Evolutionary conservation across 768 basidiomycete genomes (phyloP).

Genomic region (Lepiota venenata): DNA sequence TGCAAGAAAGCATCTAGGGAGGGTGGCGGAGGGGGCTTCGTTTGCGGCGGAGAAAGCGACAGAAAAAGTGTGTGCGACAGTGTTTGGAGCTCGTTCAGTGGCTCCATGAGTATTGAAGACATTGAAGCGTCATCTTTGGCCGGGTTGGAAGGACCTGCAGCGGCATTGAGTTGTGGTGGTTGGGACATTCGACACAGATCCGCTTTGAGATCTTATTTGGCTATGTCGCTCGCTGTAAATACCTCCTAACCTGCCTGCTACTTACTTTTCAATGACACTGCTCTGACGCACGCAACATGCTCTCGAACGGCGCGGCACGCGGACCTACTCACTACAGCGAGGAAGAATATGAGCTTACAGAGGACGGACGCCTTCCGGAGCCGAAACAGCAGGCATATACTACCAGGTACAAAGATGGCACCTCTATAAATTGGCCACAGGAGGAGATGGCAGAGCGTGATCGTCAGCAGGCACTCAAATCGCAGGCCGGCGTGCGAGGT

Average conservation of each 20-base stretch:
- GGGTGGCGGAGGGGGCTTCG: slow-evolving; percentile 60
- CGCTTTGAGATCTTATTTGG: slow-evolving; percentile 4
- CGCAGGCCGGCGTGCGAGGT: slow-evolving; percentile 54
- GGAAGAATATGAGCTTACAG: slow-evolving; percentile 44
- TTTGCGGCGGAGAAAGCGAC: slow-evolving; percentile 66
- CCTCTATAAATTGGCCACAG: slow-evolving; percentile 66
- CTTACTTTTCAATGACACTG: neutral
- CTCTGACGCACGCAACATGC: neutral
- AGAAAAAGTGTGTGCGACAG: slow-evolving; percentile 70
- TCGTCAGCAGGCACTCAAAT: slow-evolving; percentile 43
- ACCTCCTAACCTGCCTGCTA: slow-evolving; percentile 1
- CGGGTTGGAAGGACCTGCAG: slow-evolving; percentile 8
- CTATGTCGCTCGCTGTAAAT: slow-evolving; percentile 10
- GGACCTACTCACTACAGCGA: neutral
- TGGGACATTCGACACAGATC: neutral
- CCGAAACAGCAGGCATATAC: slow-evolving; percentile 24
- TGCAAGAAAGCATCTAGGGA: slow-evolving; percentile 55
- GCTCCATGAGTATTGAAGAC: slow-evolving; percentile 58
- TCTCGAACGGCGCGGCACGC: neutral
- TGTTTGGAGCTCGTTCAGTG: slow-evolving; percentile 57
- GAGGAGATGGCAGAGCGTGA: slow-evolving; percentile 64
- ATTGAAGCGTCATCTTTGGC: slow-evolving; percentile 39
- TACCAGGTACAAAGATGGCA: slow-evolving; percentile 52
- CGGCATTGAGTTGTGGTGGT: slow-evolving; percentile 9
- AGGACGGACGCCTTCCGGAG: slow-evolving; percentile 33